phyloP scores from a whole-genome alignment of 176 grass and related monocot genomes.

The Guadua angustifolia region DNA sequence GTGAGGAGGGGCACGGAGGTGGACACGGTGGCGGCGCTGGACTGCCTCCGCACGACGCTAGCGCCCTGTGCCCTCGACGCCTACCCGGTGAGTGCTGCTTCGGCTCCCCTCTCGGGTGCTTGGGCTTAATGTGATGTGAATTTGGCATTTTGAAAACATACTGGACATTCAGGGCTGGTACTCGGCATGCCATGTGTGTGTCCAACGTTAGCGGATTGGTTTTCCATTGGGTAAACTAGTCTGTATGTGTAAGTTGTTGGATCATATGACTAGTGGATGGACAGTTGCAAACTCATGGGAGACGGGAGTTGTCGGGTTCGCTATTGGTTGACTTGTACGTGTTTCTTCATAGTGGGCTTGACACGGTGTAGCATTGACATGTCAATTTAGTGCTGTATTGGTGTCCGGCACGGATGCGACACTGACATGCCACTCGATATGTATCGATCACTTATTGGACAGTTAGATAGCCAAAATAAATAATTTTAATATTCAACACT shows the following conservation, averaged over 20 bases:
- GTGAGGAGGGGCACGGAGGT: constrained; percentile 75
- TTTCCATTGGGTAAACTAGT: constrained; percentile 4
- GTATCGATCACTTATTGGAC: too few species aligned
- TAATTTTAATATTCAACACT: too few species aligned
- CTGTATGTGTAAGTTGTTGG: not conserved
- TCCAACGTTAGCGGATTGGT: not conserved
- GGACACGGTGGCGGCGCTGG: constrained; percentile 69
- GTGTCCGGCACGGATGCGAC: too few species aligned
- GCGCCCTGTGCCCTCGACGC: constrained; percentile 93
- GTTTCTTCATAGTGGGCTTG: not conserved
- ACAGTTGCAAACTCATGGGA: not conserved
- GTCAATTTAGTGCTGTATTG: too few species aligned
- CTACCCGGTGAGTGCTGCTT: constrained; percentile 71
- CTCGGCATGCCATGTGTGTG: not conserved
- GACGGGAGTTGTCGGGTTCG: not conserved
- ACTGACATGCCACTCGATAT: too few species aligned
- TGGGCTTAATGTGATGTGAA: constrained; percentile 10
- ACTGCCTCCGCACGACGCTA: constrained; percentile 74
- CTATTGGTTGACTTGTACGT: not conserved
- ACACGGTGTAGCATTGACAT: not conserved
- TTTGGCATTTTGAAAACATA: not conserved
- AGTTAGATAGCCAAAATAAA: too few species aligned
- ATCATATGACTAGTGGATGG: constrained; percentile 15
- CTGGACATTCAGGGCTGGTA: not conserved
- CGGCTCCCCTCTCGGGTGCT: not conserved